Evolutionary conservation across 2,329 filamentous ascomycete species (phyloP), one percentile per base, ranked within the genome.

Genomic region (Cercospora zeae-maydis): DNA sequence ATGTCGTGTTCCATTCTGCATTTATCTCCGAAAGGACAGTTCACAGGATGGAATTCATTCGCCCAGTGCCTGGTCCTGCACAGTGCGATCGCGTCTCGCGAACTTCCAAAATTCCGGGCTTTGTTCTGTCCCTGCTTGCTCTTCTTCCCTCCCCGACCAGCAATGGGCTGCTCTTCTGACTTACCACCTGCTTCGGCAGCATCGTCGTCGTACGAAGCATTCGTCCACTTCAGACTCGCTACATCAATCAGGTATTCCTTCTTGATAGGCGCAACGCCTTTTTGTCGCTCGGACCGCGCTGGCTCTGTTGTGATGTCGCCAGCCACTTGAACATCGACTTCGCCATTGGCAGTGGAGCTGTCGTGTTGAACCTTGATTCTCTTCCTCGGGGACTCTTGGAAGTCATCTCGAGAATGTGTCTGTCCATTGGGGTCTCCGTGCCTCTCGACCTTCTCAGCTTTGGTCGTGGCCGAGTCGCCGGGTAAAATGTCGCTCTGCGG

Each of bases 1-100:
- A 99, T 79, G 72, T 97, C 86, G 74, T 99, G 95, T 71, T 88
- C 86, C 68, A 88, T 86, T 68, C 87, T 91, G 80, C 95, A 99
- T 65, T 85, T 86, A 33, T 91, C 88, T 27, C 90, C 93, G 70
- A 88, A 96, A 54, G 80, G 83, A 77, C 95, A 98, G 27, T 86
- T 79, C 19, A 74, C 75, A 0, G 92, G 91, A 2, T 91, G 93
- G 75, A 96, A 96, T 74, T 98, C 93, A 37, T 89, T 82, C 65
- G 81, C 84, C 71, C 86, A 84, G 16, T 85, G 85, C 64, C 90
- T 83, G 58, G 88, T 92, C 70, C 87, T 86, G 78, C 93, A 98
- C 8, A 98, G 84, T 42, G 85, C 85, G 60, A 93, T 82, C 31
- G 85, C 84, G 74, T 98, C 93, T 64, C 86, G 84, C 45, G 91